Conservation (phyloP, 495 filamentous ascomycete species). For the Aspergillus nidulans region DNA sequence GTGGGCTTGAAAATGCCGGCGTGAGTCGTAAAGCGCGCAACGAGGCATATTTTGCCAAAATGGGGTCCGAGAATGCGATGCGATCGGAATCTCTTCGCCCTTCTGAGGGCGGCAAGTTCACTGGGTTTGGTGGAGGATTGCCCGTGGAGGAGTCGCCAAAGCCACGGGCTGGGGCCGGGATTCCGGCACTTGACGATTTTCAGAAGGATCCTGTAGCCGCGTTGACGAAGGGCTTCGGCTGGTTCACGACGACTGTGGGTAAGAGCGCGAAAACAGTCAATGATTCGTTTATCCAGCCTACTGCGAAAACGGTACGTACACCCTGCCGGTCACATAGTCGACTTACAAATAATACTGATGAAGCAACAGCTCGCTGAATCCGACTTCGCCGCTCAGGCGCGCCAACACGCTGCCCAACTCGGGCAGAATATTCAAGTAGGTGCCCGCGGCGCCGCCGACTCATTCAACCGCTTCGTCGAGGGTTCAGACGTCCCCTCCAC, state of each 20-base stretch:
- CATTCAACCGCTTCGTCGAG: conserved; percentile 81
- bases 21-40: conserved; percentile 58
- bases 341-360: not conserved
- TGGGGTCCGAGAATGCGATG: conserved; percentile 76
- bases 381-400: conserved; percentile 82
- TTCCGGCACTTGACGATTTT: conserved; percentile 74
- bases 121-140: conserved; percentile 78
- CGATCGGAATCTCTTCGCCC: conserved; percentile 71
- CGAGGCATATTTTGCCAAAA: conserved; percentile 83
- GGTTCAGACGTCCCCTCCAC: conserved; percentile 36
- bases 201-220: conserved; percentile 87
- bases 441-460: conserved; percentile 66
- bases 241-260: conserved; percentile 80
- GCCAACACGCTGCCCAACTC: conserved; percentile 60
- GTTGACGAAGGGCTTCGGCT: conserved; percentile 87
- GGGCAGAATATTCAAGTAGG: conserved; percentile 62
- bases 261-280: conserved; percentile 88
- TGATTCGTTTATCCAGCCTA: conserved; percentile 84
- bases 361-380: conserved; percentile 65
- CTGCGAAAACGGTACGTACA: conserved; percentile 69
- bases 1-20: conserved; percentile 21
- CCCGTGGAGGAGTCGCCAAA: conserved; percentile 27
- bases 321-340: not conserved
- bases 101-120: conserved; percentile 86
- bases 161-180: conserved; percentile 25